Conservation (phyloP, 2,329 filamentous ascomycete genomes). For the Trichophyton simii region DNA sequence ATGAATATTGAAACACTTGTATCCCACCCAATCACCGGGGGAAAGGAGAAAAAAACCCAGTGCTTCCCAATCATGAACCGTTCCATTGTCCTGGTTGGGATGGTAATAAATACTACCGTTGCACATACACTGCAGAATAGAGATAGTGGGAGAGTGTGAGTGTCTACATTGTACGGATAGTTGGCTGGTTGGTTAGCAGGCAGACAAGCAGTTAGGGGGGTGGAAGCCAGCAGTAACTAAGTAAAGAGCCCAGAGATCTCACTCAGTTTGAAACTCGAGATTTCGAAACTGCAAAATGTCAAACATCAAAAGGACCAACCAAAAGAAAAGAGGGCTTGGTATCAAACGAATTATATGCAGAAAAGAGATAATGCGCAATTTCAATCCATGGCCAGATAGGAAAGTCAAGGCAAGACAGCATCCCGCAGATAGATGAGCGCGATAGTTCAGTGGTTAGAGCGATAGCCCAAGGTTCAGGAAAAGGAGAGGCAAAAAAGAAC, state of each 20-base stretch:
- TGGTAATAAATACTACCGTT: constrained; percentile 3
- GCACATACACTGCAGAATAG: background rate
- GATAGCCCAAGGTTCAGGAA: background rate
- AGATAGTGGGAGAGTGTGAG: too few species aligned
- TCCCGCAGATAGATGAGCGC: background rate
- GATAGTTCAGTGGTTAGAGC: background rate
- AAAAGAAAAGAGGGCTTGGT: background rate
- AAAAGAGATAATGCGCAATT: background rate
- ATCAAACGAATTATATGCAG: background rate
- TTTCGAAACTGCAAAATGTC: background rate
- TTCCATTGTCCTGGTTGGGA: constrained; percentile 1
- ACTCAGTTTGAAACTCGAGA: background rate
- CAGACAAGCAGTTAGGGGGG: too few species aligned
- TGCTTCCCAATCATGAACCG: constrained; percentile 1
- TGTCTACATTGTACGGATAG: background rate
- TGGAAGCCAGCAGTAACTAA: too few species aligned
- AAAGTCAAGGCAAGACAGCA: background rate
- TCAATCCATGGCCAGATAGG: background rate
- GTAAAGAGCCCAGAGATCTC: background rate
- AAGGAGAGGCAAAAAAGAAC: background rate
- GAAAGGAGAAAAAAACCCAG: background rate
- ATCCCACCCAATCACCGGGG: background rate
- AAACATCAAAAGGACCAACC: background rate
- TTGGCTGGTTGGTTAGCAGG: background rate
- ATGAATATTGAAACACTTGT: background rate